phyloP scores from a whole-genome alignment of 306 rosid genomes.

The Dryas drummondii region DNA sequence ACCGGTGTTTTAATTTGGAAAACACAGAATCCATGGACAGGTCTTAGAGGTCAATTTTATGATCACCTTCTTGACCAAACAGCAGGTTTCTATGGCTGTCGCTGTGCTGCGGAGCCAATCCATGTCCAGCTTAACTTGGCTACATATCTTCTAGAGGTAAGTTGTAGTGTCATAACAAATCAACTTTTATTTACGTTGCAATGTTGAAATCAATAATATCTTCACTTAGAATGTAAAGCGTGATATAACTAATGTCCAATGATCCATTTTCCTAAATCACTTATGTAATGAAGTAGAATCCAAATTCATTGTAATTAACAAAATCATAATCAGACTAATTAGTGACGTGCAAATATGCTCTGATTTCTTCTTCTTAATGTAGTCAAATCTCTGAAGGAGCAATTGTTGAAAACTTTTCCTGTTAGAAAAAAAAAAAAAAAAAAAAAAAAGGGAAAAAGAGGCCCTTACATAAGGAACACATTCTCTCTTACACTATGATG shows the following conservation, averaged over 20 bases:
- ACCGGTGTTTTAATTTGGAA: constrained; percentile 95
- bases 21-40: constrained; percentile 97
- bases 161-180: not conserved
- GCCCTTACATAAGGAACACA: not conserved
- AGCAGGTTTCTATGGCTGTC: constrained; percentile 93
- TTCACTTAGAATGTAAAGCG: no score
- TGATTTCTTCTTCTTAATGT: not conserved
- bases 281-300: not conserved
- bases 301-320: not conserved
- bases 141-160: constrained; percentile 74
- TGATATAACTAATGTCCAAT: not conserved
- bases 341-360: not conserved
- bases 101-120: constrained; percentile 83
- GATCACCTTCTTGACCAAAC: constrained; percentile 94
- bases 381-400: not conserved
- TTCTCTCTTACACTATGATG: not conserved
- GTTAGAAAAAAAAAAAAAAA: no score
- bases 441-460: no score
- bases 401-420: not conserved
- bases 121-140: constrained; percentile 88
- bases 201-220: not conserved
- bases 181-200: not conserved
- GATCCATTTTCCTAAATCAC: no score
- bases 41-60: constrained; percentile 95
- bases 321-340: not conserved